These are phyloP conservation scores for Naganishia antarctica DNA, from an alignment of 768 basidiomycete species.

Conservation along the genomic window DNA sequence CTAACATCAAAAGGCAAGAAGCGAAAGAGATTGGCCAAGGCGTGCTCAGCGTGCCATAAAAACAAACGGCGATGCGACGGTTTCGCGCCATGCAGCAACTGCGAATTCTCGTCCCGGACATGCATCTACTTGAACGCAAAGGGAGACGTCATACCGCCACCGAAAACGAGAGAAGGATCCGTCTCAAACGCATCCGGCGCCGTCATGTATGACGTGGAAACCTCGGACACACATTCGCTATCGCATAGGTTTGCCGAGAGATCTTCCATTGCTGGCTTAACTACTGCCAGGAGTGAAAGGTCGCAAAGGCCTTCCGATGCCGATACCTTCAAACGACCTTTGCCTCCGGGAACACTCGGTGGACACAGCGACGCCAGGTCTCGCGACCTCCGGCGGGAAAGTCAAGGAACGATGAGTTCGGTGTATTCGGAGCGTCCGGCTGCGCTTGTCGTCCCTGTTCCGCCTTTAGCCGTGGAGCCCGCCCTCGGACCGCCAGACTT, in stretches of 20 bases:
- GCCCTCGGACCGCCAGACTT: not conserved
- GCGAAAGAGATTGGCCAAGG: slow-evolving; percentile 48
- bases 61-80: slow-evolving; percentile 49
- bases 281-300: not conserved
- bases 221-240: not conserved
- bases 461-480: not conserved
- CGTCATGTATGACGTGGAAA: not conserved
- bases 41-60: slow-evolving; percentile 49
- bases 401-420: slow-evolving; percentile 8
- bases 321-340: slow-evolving; percentile 9
- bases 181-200: slow-evolving; percentile 3
- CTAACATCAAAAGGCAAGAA: slow-evolving; percentile 48
- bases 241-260: not conserved
- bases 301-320: not conserved
- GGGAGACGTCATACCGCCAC: slow-evolving; percentile 46
- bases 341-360: not conserved
- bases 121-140: slow-evolving; percentile 46
- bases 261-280: not conserved
- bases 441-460: not conserved
- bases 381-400: slow-evolving; percentile 1
- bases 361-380: not conserved
- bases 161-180: slow-evolving; percentile 24
- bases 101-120: slow-evolving; percentile 45
- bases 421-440: slow-evolving; percentile 10
- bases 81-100: slow-evolving; percentile 48